Evolutionary conservation across 1,284 basidiomycete species (phyloP), one percentile per base, ranked within the genome.

Genomic region (Paramarasmius palmivorus): DNA sequence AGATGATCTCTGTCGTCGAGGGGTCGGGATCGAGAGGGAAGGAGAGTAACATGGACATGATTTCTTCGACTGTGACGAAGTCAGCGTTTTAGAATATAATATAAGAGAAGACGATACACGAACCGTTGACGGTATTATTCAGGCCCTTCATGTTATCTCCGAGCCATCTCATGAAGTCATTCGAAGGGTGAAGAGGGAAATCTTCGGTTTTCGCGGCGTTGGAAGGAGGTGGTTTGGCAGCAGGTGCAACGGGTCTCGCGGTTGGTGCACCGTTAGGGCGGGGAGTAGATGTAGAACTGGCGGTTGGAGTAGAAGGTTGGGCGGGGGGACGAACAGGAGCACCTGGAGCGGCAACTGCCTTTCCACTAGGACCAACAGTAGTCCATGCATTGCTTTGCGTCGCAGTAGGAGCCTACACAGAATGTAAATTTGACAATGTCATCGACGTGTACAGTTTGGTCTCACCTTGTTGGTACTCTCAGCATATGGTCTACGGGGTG

Each of bases 141-240:
- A 98, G 75, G 6, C 95, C 96, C 63, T 90, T 92, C 52, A 99
- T 73, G 2, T 93, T 88, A 56, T 93, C 90, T 61, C 84, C 88
- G 61, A 94, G 78, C 94, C 97, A 98, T 63, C 87, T 88, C 63
- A 98, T 73, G 73, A 99, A 98, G 54, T 99, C 96, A 45, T 82
- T 77, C 2, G 92, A 93, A 4, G 94, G 93, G 7, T 84, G 72
- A 12, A 79, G 67, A 22, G 82, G 74, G 22, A 77, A 71, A 26
- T 92, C 91, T 25, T 89, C 85, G 23, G 69, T 68, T 59, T 79
- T 82, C 15, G 75, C 61, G 17, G 70, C 59, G 2, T 68, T 52
- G 1, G 25, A 12, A 8, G 74, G 56, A 2, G 71, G 60, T 22
- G 71, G 60, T 59, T 79, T 81, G 26, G 75, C 68, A n/a, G 74